Evolutionary conservation across 257 asterid species (phyloP).

Genomic region (Solanum clarkiae): DNA sequence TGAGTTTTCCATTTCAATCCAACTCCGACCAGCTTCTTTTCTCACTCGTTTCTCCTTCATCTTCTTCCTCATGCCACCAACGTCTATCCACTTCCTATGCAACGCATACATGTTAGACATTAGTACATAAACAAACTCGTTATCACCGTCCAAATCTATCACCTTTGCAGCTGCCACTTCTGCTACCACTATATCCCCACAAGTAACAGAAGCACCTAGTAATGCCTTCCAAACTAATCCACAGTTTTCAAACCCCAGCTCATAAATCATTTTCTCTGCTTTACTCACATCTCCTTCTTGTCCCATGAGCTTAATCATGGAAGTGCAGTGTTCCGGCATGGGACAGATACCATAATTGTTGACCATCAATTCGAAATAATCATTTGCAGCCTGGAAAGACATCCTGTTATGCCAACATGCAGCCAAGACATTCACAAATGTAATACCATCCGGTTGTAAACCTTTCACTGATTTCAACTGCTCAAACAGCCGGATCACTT

Average conservation of each 20-base stretch:
- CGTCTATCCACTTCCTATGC: constrained; percentile 42
- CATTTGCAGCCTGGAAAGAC: constrained; percentile 24
- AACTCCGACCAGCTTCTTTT: constrained; percentile 49
- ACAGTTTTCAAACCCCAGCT: constrained; percentile 28
- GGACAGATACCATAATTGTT: constrained; percentile 35
- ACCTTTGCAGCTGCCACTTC: constrained; percentile 43
- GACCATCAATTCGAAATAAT: constrained; percentile 32
- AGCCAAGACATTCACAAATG: constrained; percentile 52
- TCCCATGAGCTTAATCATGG: constrained; percentile 63
- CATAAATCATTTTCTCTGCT: constrained; percentile 42
- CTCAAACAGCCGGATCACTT: constrained; percentile 42
- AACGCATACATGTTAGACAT: constrained; percentile 54
- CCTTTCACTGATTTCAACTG: constrained; percentile 18
- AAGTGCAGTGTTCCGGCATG: constrained; percentile 50
- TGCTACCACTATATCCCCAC: constrained; percentile 36
- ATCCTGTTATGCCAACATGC: constrained; percentile 53
- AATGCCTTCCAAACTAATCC: constrained; percentile 56
- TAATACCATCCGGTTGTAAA: constrained; percentile 48
- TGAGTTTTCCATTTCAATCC: constrained; percentile 34
- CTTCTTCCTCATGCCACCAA: constrained; percentile 25
- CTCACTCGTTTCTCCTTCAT: constrained; percentile 45
- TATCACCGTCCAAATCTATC: constrained; percentile 41
- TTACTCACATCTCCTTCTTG: constrained; percentile 34
- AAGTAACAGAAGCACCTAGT: constrained; percentile 40
- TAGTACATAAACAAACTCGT: constrained; percentile 34